Conservation (phyloP, 805 yeast genomes). For the Metschnikowia vanudenii region DNA sequence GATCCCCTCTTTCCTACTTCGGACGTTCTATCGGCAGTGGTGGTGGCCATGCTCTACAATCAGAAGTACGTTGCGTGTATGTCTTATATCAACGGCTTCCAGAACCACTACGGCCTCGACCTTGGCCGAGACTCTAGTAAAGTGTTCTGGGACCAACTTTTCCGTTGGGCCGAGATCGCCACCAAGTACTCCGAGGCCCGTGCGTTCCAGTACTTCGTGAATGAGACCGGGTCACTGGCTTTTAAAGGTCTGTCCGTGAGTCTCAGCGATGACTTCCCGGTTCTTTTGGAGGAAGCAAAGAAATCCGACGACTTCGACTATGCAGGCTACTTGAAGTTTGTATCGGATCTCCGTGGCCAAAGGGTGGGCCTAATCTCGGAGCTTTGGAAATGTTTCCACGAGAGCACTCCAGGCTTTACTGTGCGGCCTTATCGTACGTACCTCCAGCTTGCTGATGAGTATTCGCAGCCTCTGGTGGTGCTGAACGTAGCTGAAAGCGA, state of each 20-base stretch:
- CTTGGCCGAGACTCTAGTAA: conserved; percentile 19
- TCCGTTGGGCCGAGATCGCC: conserved; percentile 38
- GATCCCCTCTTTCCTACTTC: conserved; percentile 26
- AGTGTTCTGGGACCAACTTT: conserved; percentile 36
- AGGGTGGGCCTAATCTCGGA: conserved; percentile 29
- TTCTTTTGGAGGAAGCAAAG: conserved; percentile 28
- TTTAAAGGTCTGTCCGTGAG: conserved; percentile 8
- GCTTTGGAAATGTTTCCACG: conserved; percentile 36
- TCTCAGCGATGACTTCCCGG: conserved; percentile 6
- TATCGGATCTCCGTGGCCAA: conserved; percentile 24
- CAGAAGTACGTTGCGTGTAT: conserved; percentile 31
- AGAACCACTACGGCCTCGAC: conserved; percentile 28
- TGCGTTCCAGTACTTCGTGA: conserved; percentile 29
- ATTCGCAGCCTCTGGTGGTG: conserved; percentile 9
- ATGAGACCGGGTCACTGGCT: conserved; percentile 18
- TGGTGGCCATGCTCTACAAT: conserved; percentile 35
- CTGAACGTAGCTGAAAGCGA: conserved; percentile 2
- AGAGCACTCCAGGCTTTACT: conserved; percentile 26
- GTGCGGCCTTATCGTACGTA: conserved; percentile 25
- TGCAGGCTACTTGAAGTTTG: conserved; percentile 33
- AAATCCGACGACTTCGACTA: conserved; percentile 38
- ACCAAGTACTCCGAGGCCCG: conserved; percentile 29
- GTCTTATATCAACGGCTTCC: conserved; percentile 37
- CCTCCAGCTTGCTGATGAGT: conserved; percentile 26
- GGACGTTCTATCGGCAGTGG: conserved; percentile 28